These are phyloP conservation scores for Pythium monospermum DNA, from an alignment of 352 stramenopile species.

Conservation along the genomic window DNA sequence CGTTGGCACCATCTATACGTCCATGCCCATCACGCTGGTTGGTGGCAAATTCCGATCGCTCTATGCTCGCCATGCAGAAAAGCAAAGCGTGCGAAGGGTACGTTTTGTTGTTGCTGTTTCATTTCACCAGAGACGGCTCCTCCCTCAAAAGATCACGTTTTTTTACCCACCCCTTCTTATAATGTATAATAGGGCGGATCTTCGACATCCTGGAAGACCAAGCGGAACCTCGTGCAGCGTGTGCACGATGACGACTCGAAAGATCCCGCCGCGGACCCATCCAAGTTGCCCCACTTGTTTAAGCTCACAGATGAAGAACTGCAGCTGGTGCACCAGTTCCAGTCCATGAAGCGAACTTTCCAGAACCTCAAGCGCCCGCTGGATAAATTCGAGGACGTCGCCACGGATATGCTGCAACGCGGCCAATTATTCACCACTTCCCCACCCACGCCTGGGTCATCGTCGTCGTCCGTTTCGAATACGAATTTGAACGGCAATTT, in stretches of 20 bases:
- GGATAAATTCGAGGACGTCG: conserved; percentile 31
- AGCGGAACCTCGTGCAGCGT: conserved; percentile 21
- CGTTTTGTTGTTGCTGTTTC: background rate
- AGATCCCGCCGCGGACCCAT: background rate
- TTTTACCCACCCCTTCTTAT: background rate
- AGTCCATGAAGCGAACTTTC: conserved; percentile 43
- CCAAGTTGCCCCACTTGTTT: conserved; percentile 22
- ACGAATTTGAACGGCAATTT: conserved; percentile 9
- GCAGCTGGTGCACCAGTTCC: conserved; percentile 36
- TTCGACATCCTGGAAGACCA: conserved; percentile 46
- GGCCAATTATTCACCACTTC: conserved; percentile 1
- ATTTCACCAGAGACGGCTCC: no score
- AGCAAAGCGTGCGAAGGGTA: conserved; percentile 53
- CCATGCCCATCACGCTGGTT: conserved; percentile 72
- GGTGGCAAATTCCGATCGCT: conserved; percentile 65
- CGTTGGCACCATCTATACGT: conserved; percentile 58
- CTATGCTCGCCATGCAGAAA: conserved; percentile 66
- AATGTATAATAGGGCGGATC: conserved; percentile 35
- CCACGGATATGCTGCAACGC: conserved; percentile 27
- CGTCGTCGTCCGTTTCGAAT: conserved; percentile 7
- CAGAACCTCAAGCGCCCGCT: conserved; percentile 47
- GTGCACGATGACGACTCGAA: conserved; percentile 1
- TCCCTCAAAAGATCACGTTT: no score
- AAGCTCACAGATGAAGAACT: conserved; percentile 42
- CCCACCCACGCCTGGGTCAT: no score